Conservation (phyloP, 352 stramenopile species). For the Thalassiosira ordinaria region DNA sequence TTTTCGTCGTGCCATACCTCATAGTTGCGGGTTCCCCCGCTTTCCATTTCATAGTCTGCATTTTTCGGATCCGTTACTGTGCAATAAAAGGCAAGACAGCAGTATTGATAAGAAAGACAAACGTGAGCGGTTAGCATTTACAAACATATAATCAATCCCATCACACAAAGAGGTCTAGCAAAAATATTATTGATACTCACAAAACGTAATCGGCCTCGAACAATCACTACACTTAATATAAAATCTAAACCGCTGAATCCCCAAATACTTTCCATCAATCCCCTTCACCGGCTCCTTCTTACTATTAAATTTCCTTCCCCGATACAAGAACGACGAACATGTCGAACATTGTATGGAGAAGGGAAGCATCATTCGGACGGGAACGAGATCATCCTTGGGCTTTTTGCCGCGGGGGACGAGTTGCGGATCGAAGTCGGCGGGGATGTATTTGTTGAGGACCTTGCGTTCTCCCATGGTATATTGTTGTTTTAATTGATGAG, state of each 20-base stretch:
- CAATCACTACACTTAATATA: conserved; percentile 98
- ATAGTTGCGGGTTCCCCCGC: conserved; percentile 96
- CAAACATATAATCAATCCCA: not conserved
- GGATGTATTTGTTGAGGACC: conserved; percentile 99
- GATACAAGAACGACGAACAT: conserved; percentile 99
- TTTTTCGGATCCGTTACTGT: conserved; percentile 98
- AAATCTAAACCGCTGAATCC: conserved; percentile 96
- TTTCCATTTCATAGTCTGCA: conserved; percentile 97
- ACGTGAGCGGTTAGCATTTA: not conserved
- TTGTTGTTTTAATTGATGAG: too few species aligned
- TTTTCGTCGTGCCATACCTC: conserved; percentile 94
- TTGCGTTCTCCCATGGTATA: conserved; percentile 99
- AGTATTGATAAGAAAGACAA: not conserved
- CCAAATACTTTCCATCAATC: conserved; percentile 91
- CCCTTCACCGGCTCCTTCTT: conserved; percentile 96
- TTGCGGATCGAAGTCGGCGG: conserved; percentile 97
- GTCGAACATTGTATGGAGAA: conserved; percentile 97
- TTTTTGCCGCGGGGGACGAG: conserved; percentile 93
- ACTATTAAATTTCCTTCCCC: conserved; percentile 99
- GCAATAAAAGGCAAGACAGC: conserved; percentile 80
- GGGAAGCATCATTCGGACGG: conserved; percentile 98
- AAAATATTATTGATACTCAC: conserved; percentile 10
- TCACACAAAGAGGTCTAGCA: not conserved
- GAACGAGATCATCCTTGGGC: conserved; percentile 93
- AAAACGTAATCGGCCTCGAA: conserved; percentile 91